Evolutionary conservation across 768 basidiomycete genomes (phyloP), one percentile per base, ranked within the genome.

Genomic region (Rhodocollybia butyracea): DNA sequence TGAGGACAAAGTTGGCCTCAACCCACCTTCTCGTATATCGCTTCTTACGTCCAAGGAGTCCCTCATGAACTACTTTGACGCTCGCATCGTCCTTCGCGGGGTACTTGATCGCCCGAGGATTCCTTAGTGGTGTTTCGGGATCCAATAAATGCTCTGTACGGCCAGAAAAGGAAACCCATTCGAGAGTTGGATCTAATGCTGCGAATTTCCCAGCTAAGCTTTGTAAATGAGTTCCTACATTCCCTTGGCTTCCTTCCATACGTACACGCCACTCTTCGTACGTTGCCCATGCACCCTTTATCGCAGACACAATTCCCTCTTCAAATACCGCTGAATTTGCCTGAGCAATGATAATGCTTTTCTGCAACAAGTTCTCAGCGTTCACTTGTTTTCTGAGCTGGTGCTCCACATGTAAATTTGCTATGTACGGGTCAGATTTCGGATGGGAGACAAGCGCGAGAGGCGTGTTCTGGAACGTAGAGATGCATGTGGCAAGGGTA

Each of bases 291-390:
- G 97, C 94, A 19, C 93, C 94, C 70, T 98, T 94, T 59, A 99
- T 83, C 2, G 93, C 86, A 57, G 91, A 89, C 26, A 99, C 93
- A 63, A 99, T 91, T 51, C 94, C 95, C 61, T 93, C 91, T 70
- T 98, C 97, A 63, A 99, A 99, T 67, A 95, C 88, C 21, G 95
- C 96, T 15, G 88, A 91, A 68, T 96, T 96, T 61, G 95, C 94
- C 64, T 99, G 96, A 84, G 96, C 98, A 69, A 99, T 95, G 65
- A 99, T 86, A 64, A 98, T 91, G 2, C 89, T 91, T 69, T 98
- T 99, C 73, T 99, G 96, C 13, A 99, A 84, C 0, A 94, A 85
- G 67, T 99, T 99, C 73, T 99, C 97, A 73, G 97, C 96, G 71
- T 94, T 85, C 42, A 98, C 91, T 73, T 98, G 95, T 62, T 90